Conservation (phyloP, 441 rosid species). For the Capsella rubella region DNA sequence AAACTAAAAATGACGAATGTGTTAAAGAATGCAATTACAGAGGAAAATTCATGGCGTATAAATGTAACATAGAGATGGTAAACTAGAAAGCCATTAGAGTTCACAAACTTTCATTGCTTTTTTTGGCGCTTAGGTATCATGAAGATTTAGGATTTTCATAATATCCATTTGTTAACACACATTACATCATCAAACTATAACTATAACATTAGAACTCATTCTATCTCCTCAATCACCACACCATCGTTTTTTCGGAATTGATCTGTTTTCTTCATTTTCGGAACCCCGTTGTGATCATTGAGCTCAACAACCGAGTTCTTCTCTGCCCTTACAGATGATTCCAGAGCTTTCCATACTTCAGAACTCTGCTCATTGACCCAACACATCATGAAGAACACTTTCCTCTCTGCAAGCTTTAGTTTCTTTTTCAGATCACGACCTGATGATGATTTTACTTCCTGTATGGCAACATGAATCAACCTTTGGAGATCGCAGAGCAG, state of each 20-base stretch:
- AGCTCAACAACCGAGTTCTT: slow-evolving; percentile 50
- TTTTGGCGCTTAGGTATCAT: slow-evolving; percentile 72
- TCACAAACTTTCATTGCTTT: neutral
- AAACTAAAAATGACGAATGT: slow-evolving; percentile 50
- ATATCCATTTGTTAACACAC: slow-evolving; percentile 27
- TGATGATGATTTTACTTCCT: slow-evolving; percentile 51
- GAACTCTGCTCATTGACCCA: slow-evolving; percentile 84
- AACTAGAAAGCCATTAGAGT: slow-evolving; percentile 10
- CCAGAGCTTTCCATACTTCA: slow-evolving; percentile 70
- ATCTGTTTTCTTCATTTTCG: slow-evolving; percentile 40
- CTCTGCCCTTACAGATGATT: slow-evolving; percentile 63
- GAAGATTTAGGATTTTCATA: too few relatives aligned
- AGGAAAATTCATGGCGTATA: slow-evolving; percentile 79
- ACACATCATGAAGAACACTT: slow-evolving; percentile 81
- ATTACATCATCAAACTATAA: slow-evolving; percentile 28
- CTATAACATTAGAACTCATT: slow-evolving; percentile 8
- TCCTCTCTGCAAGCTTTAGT: slow-evolving; percentile 77
- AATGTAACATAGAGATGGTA: slow-evolving; percentile 97
- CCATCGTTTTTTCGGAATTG: slow-evolving; percentile 41
- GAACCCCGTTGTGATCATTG: slow-evolving; percentile 32
- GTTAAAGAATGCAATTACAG: slow-evolving; percentile 76
- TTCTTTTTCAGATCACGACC: slow-evolving; percentile 63
- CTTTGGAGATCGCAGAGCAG: slow-evolving; percentile 77
- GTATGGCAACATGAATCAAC: slow-evolving; percentile 61
- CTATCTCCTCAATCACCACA: slow-evolving; percentile 48